Conservation (phyloP, 257 asterid species). For the Nemophila menziesii region DNA sequence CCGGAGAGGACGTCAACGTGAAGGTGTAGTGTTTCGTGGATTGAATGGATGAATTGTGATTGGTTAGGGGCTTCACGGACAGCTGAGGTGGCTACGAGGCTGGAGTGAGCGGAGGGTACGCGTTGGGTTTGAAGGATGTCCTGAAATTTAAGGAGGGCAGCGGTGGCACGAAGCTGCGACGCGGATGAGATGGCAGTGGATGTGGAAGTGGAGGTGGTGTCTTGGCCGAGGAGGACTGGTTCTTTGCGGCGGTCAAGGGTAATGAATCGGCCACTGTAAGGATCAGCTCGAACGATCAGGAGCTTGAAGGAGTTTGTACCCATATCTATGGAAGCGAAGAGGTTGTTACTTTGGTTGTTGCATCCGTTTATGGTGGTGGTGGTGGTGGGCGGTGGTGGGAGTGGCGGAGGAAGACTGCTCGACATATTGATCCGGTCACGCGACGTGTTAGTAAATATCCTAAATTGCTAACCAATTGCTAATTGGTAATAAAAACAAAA, state of each 20-base stretch:
- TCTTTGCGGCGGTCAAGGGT: constrained; percentile 49
- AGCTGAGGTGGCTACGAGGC: constrained; percentile 82
- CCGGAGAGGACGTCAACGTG: constrained; percentile 51
- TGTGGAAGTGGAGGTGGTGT: constrained; percentile 28
- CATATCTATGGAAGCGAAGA: constrained; percentile 58
- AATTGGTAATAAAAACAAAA: too few relatives aligned
- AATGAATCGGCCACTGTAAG: constrained; percentile 48
- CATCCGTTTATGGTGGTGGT: not conserved
- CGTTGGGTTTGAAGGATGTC: constrained; percentile 22
- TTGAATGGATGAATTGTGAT: constrained; percentile 25
- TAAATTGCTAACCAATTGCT: too few relatives aligned
- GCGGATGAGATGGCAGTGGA: constrained; percentile 36
- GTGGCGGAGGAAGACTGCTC: constrained; percentile 1
- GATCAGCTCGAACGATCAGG: constrained; percentile 35
- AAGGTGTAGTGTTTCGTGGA: constrained; percentile 29
- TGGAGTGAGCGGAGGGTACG: constrained; percentile 36
- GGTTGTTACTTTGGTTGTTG: constrained; percentile 3
- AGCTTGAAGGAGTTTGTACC: constrained; percentile 69
- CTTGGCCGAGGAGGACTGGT: constrained; percentile 61
- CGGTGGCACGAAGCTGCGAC: constrained; percentile 36
- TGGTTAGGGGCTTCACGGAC: constrained; percentile 76
- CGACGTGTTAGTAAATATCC: too few relatives aligned
- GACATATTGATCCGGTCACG: constrained; percentile 11
- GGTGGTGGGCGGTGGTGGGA: not conserved
- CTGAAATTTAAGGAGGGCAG: constrained; percentile 43